Evolutionary conservation across 148 eudicot genomes (phyloP).

Genomic region (Spergularia bocconei): DNA sequence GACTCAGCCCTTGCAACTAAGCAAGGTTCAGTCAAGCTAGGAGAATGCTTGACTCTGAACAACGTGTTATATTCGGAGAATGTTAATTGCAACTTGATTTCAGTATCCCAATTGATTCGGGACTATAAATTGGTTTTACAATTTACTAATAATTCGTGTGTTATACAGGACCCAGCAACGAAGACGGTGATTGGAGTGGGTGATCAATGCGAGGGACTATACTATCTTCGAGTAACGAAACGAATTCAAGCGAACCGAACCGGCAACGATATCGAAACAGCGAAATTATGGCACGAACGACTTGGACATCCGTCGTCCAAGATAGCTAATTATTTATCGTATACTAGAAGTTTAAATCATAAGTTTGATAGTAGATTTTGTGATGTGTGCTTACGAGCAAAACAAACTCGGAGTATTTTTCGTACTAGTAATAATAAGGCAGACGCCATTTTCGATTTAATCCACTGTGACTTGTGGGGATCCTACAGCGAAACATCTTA

Average conservation of each 20-base stretch:
- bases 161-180: neutral
- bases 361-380: no score
- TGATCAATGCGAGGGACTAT: neutral
- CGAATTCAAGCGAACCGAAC: neutral
- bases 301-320: neutral
- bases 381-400: no score
- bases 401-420: no score
- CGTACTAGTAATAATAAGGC: no score
- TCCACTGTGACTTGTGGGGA: no score
- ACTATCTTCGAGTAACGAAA: neutral
- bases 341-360: neutral
- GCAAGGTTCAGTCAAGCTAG: neutral
- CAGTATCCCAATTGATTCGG: neutral
- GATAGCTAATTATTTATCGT: no score
- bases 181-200: constrained; percentile 12
- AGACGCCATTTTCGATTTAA: no score
- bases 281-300: neutral
- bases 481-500: neutral
- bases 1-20: neutral
- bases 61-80: neutral
- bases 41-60: neutral
- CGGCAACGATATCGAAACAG: no score
- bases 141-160: neutral
- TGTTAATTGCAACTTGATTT: neutral
- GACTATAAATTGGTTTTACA: neutral